A percentile compares a stretch with the other conserved stretches of the same genome.
phyloP scores from a whole-genome alignment of 331 rosid genomes.

The Acacia concinna region DNA sequence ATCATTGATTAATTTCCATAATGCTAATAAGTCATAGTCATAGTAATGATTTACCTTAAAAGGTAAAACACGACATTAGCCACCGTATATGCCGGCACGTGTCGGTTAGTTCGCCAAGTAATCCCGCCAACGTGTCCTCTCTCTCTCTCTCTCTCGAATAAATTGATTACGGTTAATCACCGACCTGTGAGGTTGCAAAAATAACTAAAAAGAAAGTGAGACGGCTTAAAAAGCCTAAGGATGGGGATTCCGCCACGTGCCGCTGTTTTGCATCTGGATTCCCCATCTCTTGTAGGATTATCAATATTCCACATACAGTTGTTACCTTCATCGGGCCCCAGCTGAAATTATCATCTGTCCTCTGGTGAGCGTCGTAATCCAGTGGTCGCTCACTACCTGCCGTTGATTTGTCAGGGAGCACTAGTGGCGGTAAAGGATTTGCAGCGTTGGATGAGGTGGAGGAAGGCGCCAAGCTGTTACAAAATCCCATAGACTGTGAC shows the following conservation, averaged over 20 bases:
- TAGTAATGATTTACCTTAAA: not conserved
- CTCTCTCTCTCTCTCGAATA: not conserved
- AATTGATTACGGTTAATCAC: slow-evolving; percentile 6
- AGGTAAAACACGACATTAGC: not conserved
- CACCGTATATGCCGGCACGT: slow-evolving; percentile 48
- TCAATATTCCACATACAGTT: slow-evolving; percentile 15
- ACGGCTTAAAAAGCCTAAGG: not conserved
- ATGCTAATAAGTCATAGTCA: not conserved
- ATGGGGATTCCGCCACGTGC: slow-evolving; percentile 32
- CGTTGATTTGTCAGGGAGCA: slow-evolving; percentile 27
- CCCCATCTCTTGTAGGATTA: not conserved
- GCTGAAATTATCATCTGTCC: not conserved
- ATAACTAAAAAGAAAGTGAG: no score
- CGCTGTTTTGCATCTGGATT: slow-evolving; percentile 12
- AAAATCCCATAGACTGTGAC: slow-evolving; percentile 1
- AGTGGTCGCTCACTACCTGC: not conserved
- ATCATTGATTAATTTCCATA: not conserved
- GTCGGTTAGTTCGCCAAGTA: not conserved
- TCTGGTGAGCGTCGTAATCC: not conserved
- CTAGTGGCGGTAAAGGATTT: not conserved
- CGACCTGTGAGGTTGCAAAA: not conserved
- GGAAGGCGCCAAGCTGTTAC: not conserved
- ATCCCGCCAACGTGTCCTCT: slow-evolving; percentile 36
- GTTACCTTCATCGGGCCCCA: not conserved
- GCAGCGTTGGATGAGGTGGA: not conserved